Evolutionary conservation across 768 basidiomycete genomes (phyloP).

Genomic region (Hypholoma fasciculare): DNA sequence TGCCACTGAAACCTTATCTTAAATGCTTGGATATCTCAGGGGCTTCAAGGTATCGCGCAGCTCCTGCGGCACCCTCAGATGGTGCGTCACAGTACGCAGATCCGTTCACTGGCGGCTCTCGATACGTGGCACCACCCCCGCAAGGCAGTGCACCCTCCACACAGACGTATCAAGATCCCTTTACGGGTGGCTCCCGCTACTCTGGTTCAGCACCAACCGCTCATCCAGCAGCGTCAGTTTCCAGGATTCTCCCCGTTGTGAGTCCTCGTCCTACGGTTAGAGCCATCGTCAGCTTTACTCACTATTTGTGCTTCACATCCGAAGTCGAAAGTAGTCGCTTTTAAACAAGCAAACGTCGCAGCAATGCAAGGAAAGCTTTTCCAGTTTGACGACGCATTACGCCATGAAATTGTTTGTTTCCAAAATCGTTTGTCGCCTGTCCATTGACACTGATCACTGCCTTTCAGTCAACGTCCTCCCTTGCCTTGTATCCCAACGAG

Average conservation of each 20-base stretch:
- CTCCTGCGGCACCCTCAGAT: conserved; percentile 35
- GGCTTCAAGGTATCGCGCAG: conserved; percentile 55
- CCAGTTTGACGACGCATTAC: conserved; percentile 71
- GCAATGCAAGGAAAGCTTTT: conserved; percentile 80
- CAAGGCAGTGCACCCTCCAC: too few relatives aligned
- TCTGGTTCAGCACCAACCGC: conserved; percentile 36
- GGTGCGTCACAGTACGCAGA: conserved; percentile 16
- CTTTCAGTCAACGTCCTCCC: conserved; percentile 63
- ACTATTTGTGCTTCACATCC: neutral
- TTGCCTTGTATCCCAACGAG: conserved; percentile 73
- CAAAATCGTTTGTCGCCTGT: neutral
- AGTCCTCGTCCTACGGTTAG: conserved; percentile 11
- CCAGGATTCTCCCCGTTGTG: conserved; percentile 56
- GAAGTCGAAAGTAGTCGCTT: conserved; percentile 67
- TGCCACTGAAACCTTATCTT: conserved; percentile 49
- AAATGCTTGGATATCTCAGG: conserved; percentile 19
- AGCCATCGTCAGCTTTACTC: neutral
- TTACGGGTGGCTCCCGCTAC: conserved; percentile 28
- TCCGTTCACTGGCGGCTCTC: conserved; percentile 61
- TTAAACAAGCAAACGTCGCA: conserved; percentile 79
- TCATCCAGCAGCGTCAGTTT: conserved; percentile 23
- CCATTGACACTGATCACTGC: neutral
- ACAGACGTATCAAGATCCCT: too few relatives aligned
- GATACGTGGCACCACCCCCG: conserved; percentile 16
- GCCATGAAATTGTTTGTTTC: conserved; percentile 63